phyloP scores from a whole-genome alignment of 352 stramenopile species.

The Globisporangium cylindrosporum region DNA sequence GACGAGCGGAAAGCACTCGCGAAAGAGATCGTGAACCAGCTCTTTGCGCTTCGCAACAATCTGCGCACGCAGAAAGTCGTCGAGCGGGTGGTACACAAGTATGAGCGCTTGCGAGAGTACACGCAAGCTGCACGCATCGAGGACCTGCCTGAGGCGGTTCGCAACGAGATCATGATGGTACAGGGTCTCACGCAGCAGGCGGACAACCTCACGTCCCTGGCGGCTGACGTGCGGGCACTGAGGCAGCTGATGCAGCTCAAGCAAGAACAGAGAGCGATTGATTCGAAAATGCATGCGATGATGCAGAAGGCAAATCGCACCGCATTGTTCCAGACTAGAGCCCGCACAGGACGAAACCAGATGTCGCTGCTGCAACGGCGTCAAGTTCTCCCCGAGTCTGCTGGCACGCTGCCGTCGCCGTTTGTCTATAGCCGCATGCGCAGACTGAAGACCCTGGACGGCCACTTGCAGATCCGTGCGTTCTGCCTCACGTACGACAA shows the following conservation, averaged over 20 bases:
- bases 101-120: constrained; percentile 62
- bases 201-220: constrained; percentile 48
- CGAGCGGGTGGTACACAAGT: constrained; percentile 69
- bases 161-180: constrained; percentile 30
- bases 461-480: constrained; percentile 92
- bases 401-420: constrained; percentile 36
- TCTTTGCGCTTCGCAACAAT: constrained; percentile 40
- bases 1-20: constrained; percentile 45
- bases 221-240: constrained; percentile 69
- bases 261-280: constrained; percentile 32
- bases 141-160: constrained; percentile 50
- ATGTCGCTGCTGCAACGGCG: constrained; percentile 44
- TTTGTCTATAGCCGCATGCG: constrained; percentile 81
- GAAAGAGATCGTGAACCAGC: constrained; percentile 49
- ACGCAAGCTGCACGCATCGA: constrained; percentile 41
- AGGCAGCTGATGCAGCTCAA: constrained; percentile 73
- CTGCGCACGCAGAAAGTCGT: constrained; percentile 55
- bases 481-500: constrained; percentile 97
- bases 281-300: constrained; percentile 30
- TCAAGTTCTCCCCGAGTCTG: constrained; percentile 38
- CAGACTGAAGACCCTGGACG: constrained; percentile 86
- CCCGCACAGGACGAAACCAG: constrained; percentile 58
- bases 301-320: constrained; percentile 37
- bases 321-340: constrained; percentile 45
- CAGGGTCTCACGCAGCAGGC: constrained; percentile 5